A percentile compares a stretch with the other conserved stretches of the same genome.
Conservation (phyloP, 2,329 filamentous ascomycete genomes). For the Pseudogymnoascus sp. region DNA sequence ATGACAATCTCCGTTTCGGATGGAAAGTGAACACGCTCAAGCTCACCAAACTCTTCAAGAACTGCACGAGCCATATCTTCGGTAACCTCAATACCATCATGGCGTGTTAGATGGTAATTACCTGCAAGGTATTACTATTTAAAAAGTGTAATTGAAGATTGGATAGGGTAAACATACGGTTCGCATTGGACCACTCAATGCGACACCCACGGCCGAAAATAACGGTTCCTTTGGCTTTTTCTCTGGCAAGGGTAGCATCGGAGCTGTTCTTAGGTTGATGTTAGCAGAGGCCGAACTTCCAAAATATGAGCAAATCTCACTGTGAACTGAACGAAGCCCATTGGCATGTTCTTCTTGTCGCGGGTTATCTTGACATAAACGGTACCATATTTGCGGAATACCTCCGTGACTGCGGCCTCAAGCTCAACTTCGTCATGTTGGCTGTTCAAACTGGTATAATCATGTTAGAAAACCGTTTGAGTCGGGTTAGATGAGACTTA, state of each 20-base stretch:
- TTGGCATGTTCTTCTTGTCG: conserved; percentile 51
- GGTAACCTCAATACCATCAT: conserved; percentile 30
- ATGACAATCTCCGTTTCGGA: conserved; percentile 19
- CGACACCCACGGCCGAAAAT: conserved; percentile 51
- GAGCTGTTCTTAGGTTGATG: conserved; percentile 33
- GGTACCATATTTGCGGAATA: conserved; percentile 45
- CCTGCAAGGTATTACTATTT: too few species aligned
- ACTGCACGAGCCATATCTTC: conserved; percentile 37
- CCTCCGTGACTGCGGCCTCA: conserved; percentile 41
- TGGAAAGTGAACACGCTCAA: conserved; percentile 26
- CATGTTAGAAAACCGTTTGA: too few species aligned
- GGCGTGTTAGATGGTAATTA: conserved; percentile 39
- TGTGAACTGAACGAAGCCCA: conserved; percentile 55
- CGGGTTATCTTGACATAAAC: conserved; percentile 57
- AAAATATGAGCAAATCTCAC: conserved; percentile 35
- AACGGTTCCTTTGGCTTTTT: conserved; percentile 36
- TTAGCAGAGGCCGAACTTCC: conserved; percentile 22
- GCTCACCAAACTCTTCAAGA: conserved; percentile 36
- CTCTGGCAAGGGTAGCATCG: conserved; percentile 42
- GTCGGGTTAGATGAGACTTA: too few species aligned
- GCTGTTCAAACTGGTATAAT: conserved; percentile 33
- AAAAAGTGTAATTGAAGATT: too few species aligned
- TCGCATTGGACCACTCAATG: conserved; percentile 50
- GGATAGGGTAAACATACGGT: too few species aligned
- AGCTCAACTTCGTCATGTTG: conserved; percentile 41